phyloP scores from a whole-genome alignment of 345 rosid genomes.

The Eucalyptus polybractea region DNA sequence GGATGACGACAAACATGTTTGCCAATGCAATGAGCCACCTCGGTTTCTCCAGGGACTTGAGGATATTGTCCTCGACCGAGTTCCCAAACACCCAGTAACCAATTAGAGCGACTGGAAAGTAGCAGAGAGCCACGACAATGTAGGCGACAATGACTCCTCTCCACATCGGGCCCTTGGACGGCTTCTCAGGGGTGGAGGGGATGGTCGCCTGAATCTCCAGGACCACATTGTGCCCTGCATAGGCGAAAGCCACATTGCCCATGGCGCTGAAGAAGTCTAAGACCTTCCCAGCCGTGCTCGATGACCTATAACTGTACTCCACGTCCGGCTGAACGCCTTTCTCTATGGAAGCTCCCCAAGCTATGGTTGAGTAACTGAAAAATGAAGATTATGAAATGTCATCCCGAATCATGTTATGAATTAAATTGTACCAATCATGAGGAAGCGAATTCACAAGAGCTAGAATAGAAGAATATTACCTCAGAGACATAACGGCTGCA shows the following conservation, averaged over 20 bases:
- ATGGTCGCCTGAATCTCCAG: constrained; percentile 87
- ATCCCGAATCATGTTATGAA: no score
- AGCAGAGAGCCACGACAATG: constrained; percentile 59
- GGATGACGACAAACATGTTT: no score
- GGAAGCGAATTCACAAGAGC: no score
- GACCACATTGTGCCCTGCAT: constrained; percentile 76
- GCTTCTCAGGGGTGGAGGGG: constrained; percentile 80
- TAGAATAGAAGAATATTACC: no score
- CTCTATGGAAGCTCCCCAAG: constrained; percentile 50
- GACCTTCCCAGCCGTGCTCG: constrained; percentile 24
- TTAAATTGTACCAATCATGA: no score
- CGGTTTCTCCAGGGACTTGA: background rate
- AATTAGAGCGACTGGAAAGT: constrained; percentile 67
- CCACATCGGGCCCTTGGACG: constrained; percentile 88
- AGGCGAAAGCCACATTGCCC: constrained; percentile 80
- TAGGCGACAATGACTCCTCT: constrained; percentile 66
- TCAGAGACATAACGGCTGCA: no score
- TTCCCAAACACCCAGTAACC: constrained; percentile 64
- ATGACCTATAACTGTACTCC: constrained; percentile 33
- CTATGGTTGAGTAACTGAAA: constrained; percentile 72
- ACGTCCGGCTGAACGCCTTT: constrained; percentile 42
- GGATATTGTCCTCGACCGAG: constrained; percentile 42
- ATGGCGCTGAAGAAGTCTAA: constrained; percentile 57
- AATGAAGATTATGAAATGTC: background rate
- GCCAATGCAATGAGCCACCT: no score